Evolutionary conservation across 2,329 filamentous ascomycete species (phyloP), one percentile per base, ranked within the genome.

Genomic region (Penicillium aurantiogriseum): DNA sequence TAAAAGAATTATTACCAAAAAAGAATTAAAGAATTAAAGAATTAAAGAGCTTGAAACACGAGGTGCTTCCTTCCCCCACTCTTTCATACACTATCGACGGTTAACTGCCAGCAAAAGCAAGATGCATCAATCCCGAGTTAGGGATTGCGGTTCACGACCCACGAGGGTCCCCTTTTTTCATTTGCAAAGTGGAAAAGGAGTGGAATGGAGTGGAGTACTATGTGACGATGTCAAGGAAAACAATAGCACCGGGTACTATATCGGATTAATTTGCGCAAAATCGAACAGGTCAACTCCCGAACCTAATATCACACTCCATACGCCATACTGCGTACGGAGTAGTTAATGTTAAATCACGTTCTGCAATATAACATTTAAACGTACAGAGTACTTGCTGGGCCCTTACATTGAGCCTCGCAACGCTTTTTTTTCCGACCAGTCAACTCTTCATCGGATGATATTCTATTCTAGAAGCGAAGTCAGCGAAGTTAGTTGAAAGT

Each of bases 61-160:
- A 61, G 39, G 23, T 39, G 27, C 19, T 29, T 31, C 17, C n/a
- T 54, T 49, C 43, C 52, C 43, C 50, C 29, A 21, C 35, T 44
- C 33, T 35, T 43, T 38, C 38, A 59, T 38, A 60, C 42, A 33
- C 57, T 54, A 56, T 51, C 38, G 45, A 45, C 45, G 46, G 57
- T 51, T 56, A 57, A 48, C 27, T 55, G 46, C 50, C 48, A 60
- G 46, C 54, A 48, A 33, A 36, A 49, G 51, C 42, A 33, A 31
- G 33, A 54, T 27, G 33, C 29, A 58, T 53, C 46, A 42, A 52
- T 53, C 50, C 55, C 59, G 59, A 51, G 56, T 54, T 39, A 50
- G 36, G 31, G 56, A 58, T 59, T 61, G 57, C 56, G 59, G 53
- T 48, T 56, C 42, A 52, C 19, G 56, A 58, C 54, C 62, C 62